Percentiles rank a stretch among this genome's conserved stretches.
Conservation (phyloP, 2,329 filamentous ascomycete genomes). For the Fusarium mexicanum region DNA sequence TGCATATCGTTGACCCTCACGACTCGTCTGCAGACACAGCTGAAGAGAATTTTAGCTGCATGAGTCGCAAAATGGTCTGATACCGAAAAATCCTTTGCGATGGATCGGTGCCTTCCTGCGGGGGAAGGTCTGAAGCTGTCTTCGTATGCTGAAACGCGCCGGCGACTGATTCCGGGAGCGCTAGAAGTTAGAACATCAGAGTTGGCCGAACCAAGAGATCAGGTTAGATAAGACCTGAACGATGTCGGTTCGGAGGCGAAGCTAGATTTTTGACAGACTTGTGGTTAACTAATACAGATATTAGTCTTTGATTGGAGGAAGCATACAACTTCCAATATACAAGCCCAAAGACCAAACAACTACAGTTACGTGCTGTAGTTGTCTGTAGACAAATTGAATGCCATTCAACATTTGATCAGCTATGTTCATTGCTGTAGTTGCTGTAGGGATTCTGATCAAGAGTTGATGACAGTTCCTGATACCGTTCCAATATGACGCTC, state of each 20-base stretch:
- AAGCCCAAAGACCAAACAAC: too few relatives aligned
- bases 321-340: background rate
- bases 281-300: background rate
- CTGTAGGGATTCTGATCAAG: fast-evolving
- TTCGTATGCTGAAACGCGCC: conserved; percentile 14
- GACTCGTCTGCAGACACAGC: conserved; percentile 9
- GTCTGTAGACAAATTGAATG: background rate
- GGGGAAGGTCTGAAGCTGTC: background rate
- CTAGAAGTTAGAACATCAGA: conserved; percentile 17
- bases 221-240: background rate
- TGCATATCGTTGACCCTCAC: background rate
- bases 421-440: background rate
- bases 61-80: conserved; percentile 4
- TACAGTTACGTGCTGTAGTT: background rate
- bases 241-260: background rate
- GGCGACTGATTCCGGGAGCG: background rate
- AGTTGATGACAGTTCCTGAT: too few relatives aligned
- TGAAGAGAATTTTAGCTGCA: conserved; percentile 17
- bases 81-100: background rate
- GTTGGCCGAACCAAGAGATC: background rate
- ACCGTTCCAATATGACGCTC: background rate
- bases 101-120: background rate
- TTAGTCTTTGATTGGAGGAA: background rate
- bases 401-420: background rate
- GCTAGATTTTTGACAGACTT: background rate